Percentiles rank a stretch among this genome's conserved stretches.
Conservation (phyloP, 148 eudicot species). For the Dianthus caryophyllus region DNA sequence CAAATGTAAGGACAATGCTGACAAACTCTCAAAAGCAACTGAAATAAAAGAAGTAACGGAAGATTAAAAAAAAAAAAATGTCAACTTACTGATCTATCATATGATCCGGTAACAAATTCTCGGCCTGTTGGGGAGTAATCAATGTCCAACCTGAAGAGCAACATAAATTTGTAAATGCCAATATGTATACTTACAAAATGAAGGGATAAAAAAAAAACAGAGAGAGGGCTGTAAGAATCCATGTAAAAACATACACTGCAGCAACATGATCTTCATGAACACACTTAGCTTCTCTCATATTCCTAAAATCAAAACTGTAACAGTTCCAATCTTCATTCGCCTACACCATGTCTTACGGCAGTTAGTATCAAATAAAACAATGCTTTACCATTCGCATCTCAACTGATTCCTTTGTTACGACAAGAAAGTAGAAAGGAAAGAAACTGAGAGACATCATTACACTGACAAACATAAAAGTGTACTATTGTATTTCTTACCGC, state of each 20-base stretch:
- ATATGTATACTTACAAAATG: not conserved
- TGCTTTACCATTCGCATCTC: not conserved
- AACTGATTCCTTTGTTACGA: not conserved
- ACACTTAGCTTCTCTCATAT: slow-evolving; percentile 78
- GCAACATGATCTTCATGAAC: slow-evolving; percentile 95
- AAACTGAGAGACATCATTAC: not conserved
- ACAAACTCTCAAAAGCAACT: not conserved
- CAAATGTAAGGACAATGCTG: slow-evolving; percentile 2
- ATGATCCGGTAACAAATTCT: slow-evolving; percentile 97
- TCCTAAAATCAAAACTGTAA: slow-evolving; percentile 87
- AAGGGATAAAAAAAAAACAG: not conserved
- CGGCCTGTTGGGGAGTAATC: slow-evolving; percentile 99
- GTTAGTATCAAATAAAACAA: not conserved
- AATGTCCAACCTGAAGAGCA: slow-evolving; percentile 74
- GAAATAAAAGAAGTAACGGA: not conserved
- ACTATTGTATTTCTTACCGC: slow-evolving; percentile 48
- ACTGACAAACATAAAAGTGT: not conserved
- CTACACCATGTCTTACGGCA: slow-evolving; percentile 37
- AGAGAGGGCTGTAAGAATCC: too few species aligned
- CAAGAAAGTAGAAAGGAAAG: not conserved
- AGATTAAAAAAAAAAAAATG: not conserved
- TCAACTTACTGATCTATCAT: slow-evolving; percentile 86
- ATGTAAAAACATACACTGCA: slow-evolving; percentile 73
- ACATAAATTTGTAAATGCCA: slow-evolving; percentile 1
- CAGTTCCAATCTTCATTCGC: slow-evolving; percentile 96